phyloP scores from a whole-genome alignment of 1,139 yeast genomes.

The Groenewaldozyma sp. region DNA sequence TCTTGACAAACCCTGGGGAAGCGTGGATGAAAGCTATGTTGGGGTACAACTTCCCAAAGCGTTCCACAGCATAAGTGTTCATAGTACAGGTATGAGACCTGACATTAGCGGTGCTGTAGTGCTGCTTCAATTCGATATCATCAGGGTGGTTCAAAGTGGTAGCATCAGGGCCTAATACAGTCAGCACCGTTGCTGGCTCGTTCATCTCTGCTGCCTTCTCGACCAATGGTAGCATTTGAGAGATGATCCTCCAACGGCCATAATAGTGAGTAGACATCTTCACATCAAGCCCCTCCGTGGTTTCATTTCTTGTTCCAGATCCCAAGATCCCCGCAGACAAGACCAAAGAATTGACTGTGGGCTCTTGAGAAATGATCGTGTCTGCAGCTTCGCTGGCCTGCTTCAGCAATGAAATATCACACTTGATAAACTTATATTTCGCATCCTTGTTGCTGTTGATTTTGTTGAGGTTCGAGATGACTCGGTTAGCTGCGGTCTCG shows the following conservation, averaged over 20 bases:
- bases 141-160: conserved; percentile 18
- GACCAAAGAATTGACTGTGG: conserved; percentile 22
- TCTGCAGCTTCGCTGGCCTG: conserved; percentile 20
- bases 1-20: conserved; percentile 25
- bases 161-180: conserved; percentile 23
- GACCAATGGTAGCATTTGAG: conserved; percentile 20
- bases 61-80: conserved; percentile 18
- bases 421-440: conserved; percentile 19
- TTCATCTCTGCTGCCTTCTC: conserved; percentile 17
- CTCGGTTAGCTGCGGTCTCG: conserved; percentile 17
- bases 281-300: conserved; percentile 24
- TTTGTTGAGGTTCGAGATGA: conserved; percentile 17
- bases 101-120: conserved; percentile 6
- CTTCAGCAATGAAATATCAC: conserved; percentile 20
- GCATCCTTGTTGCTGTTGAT: conserved; percentile 20
- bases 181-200: conserved; percentile 24
- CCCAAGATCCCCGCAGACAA: conserved; percentile 21
- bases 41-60: conserved; percentile 23
- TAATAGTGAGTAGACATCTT: conserved; percentile 24
- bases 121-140: conserved; percentile 20
- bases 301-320: conserved; percentile 18
- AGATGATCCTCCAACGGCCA: conserved; percentile 22
- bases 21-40: conserved; percentile 22
- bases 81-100: conserved; percentile 15
- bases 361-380: conserved; percentile 17